A percentile compares a stretch with the other conserved stretches of the same genome.
Evolutionary conservation across 441 rosid species (phyloP).

Genomic region (Gossypium gossypioides): DNA sequence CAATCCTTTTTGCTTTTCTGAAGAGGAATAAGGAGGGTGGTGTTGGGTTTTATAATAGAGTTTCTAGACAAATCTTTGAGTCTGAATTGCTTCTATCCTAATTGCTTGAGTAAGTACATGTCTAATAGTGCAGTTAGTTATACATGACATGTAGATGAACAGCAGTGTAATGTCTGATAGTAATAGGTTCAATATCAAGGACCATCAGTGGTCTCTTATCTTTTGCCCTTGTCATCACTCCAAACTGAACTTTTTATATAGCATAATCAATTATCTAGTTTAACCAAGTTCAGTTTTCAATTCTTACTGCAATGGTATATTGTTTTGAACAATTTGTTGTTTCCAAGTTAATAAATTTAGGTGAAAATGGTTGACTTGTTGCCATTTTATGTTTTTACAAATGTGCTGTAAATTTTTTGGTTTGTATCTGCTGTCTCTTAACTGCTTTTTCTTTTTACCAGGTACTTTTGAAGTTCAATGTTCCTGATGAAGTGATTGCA

Average conservation of each 20-base stretch:
- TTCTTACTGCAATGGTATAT: background rate
- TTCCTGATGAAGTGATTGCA: slow-evolving; percentile 78
- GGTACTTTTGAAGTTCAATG: slow-evolving; percentile 94
- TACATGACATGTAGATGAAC: background rate
- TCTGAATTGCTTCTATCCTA: background rate
- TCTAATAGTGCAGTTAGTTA: background rate
- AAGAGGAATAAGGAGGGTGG: background rate
- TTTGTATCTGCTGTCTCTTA: background rate
- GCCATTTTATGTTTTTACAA: background rate
- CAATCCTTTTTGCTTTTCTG: background rate
- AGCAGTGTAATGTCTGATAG: background rate
- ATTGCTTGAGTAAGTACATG: background rate
- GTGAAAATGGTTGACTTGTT: background rate
- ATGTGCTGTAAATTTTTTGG: background rate
- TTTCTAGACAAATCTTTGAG: background rate
- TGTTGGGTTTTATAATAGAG: background rate
- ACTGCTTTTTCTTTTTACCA: slow-evolving; percentile 22
- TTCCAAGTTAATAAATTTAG: background rate
- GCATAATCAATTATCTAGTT: background rate
- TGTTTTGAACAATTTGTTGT: background rate
- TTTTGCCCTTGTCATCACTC: background rate
- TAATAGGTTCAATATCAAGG: background rate
- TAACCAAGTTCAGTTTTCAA: background rate
- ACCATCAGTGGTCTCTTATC: background rate
- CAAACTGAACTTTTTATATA: background rate